Percentiles rank a stretch among this genome's conserved stretches.
Evolutionary conservation across 2,329 filamentous ascomycete species (phyloP).

Genomic region (Colletotrichum sp.): DNA sequence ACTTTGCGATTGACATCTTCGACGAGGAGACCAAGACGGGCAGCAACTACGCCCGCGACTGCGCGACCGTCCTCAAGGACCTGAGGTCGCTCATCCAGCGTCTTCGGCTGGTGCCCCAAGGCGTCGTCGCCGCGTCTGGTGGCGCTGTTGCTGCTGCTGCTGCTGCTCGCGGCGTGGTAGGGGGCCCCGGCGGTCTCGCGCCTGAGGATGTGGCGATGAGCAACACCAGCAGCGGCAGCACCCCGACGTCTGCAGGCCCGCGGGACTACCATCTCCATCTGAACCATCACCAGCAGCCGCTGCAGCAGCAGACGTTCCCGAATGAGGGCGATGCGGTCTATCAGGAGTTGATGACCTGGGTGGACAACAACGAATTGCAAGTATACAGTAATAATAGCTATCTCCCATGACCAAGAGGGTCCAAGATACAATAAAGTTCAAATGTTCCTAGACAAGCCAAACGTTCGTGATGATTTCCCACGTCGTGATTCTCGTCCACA

Average conservation of each 20-base stretch:
- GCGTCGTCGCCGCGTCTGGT: neutral
- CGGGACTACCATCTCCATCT: neutral
- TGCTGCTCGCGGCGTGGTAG: neutral
- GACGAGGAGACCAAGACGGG: constrained; percentile 41
- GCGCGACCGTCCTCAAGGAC: constrained; percentile 41
- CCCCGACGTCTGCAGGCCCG: neutral
- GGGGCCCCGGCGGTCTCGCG: neutral
- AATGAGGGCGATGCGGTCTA: constrained; percentile 36
- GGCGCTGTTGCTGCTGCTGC: too few species aligned
- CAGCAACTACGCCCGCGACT: constrained; percentile 42
- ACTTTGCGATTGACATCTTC: constrained; percentile 47
- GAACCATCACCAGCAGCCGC: neutral
- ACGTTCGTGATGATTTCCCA: neutral
- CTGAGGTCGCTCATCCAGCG: constrained; percentile 39
- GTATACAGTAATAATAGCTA: constrained; percentile 18
- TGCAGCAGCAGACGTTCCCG: neutral
- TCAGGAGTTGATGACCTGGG: constrained; percentile 41
- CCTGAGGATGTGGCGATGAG: neutral
- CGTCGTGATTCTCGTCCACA: neutral
- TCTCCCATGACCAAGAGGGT: neutral
- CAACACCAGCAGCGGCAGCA: neutral
- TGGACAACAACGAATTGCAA: constrained; percentile 33
- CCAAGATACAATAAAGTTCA: neutral
- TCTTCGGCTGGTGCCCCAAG: constrained; percentile 27
- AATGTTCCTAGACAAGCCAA: neutral